These are phyloP conservation scores for Populus deltoides DNA, from an alignment of 345 rosid species.

Conservation along the genomic window DNA sequence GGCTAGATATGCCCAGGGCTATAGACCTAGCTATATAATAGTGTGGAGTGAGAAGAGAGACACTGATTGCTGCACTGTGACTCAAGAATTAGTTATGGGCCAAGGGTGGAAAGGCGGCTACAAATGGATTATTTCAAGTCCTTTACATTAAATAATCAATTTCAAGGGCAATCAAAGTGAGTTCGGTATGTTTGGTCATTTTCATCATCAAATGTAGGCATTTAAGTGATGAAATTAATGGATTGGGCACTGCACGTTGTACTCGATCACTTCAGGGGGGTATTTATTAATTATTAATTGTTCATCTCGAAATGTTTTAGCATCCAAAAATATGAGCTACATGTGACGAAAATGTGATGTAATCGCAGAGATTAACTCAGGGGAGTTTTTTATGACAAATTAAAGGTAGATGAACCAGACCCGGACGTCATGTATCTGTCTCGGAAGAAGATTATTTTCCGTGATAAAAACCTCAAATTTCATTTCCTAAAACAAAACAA, in stretches of 20 bases:
- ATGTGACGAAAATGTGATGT: background rate
- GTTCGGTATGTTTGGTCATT: background rate
- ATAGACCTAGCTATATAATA: background rate
- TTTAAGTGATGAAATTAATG: background rate
- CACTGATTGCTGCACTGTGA: background rate
- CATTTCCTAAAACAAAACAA: no score
- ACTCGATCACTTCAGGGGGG: background rate
- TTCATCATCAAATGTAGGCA: background rate
- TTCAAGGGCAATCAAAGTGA: background rate
- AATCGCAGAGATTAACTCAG: background rate
- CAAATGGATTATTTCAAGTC: background rate
- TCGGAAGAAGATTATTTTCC: no score
- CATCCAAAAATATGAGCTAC: background rate
- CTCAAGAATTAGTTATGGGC: background rate
- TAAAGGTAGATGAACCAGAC: no score
- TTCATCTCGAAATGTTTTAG: background rate
- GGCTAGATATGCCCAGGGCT: background rate
- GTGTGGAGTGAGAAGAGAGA: background rate
- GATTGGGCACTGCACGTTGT: background rate
- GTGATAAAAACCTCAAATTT: no score
- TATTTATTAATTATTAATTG: background rate
- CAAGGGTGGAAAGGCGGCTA: background rate
- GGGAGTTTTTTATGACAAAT: no score
- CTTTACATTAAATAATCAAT: background rate
- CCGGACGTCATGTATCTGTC: no score